These are phyloP conservation scores for Dendrobium catenatum DNA, from an alignment of 106 monocot species.

Conservation along the genomic window DNA sequence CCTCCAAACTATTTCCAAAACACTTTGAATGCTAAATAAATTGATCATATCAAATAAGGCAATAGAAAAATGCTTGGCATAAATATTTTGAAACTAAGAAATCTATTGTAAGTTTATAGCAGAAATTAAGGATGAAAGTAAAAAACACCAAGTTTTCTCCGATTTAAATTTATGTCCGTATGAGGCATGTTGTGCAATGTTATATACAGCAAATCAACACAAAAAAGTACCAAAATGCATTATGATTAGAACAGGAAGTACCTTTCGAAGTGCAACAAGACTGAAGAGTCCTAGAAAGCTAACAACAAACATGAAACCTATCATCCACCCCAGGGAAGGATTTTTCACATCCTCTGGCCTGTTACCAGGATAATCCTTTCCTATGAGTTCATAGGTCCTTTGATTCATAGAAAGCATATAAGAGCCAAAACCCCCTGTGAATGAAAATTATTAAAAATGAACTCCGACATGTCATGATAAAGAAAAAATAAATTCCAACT, in stretches of 20 bases:
- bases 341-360: conserved; percentile 82
- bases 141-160: background rate
- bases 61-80: background rate
- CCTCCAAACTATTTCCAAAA: background rate
- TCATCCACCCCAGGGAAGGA: conserved; percentile 96
- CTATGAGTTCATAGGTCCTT: conserved; percentile 92
- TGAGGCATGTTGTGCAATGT: background rate
- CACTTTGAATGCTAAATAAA: background rate
- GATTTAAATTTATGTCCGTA: background rate
- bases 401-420: conserved; percentile 96
- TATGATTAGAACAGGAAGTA: conserved; percentile 13
- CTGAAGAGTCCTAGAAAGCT: conserved; percentile 94
- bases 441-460: background rate
- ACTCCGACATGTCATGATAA: background rate
- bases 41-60: background rate
- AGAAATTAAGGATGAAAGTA: conserved; percentile 1
- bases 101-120: background rate
- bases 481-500: too few species aligned
- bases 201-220: background rate
- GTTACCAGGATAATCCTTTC: conserved; percentile 88
- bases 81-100: background rate
- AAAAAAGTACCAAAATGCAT: background rate
- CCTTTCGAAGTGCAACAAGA: conserved; percentile 92
- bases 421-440: conserved; percentile 85
- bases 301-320: conserved; percentile 92